phyloP scores from a whole-genome alignment of 257 asterid genomes.

The Fraxinus pennsylvanica region DNA sequence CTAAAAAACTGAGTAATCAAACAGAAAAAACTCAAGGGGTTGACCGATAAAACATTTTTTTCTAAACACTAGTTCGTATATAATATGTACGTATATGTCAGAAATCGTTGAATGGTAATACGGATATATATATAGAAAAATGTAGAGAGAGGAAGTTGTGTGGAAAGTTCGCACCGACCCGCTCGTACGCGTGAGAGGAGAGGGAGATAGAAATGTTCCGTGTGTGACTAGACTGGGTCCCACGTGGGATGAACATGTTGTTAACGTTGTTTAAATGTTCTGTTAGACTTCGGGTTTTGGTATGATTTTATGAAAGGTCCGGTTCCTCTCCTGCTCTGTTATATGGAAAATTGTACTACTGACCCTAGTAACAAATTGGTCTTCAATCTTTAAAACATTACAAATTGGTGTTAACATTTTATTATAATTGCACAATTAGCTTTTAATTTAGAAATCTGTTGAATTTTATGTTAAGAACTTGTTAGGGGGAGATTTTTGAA shows the following conservation, averaged over 20 bases:
- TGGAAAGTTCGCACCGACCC: conserved; percentile 36
- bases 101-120: conserved; percentile 23
- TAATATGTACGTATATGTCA: conserved; percentile 18
- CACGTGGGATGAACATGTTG: conserved; percentile 17
- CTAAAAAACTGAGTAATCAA: conserved; percentile 4
- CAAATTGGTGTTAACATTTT: too few relatives aligned
- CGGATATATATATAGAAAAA: conserved; percentile 21
- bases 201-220: conserved; percentile 1
- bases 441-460: too few relatives aligned
- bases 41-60: not conserved
- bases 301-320: not conserved
- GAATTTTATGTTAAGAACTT: too few relatives aligned
- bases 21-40: not conserved
- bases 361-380: not conserved
- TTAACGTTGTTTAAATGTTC: not conserved
- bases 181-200: conserved; percentile 35
- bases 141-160: conserved; percentile 6
- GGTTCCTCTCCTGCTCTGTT: not conserved
- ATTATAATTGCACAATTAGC: too few relatives aligned
- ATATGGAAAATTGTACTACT: not conserved
- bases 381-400: not conserved
- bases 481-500: too few relatives aligned
- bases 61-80: conserved; percentile 10
- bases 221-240: conserved; percentile 32
- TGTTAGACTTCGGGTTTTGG: not conserved